Percentiles rank a stretch among this genome's conserved stretches.
phyloP scores from a whole-genome alignment of 2,329 filamentous ascomycete species.

The Penicillium occitanis region DNA sequence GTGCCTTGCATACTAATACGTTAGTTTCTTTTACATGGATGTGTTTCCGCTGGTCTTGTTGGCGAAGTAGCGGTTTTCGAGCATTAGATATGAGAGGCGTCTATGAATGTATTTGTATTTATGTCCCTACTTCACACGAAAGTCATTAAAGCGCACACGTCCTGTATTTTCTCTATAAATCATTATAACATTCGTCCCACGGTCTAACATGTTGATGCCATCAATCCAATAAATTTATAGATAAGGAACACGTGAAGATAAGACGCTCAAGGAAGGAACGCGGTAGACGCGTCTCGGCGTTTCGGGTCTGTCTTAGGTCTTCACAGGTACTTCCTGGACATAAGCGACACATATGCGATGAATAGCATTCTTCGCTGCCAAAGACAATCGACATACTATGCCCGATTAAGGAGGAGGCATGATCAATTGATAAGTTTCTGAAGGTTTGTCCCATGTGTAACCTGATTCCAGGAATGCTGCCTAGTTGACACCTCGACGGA shows the following conservation, averaged over 20 bases:
- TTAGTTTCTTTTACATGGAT: background rate
- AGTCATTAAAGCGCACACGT: background rate
- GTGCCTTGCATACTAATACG: background rate
- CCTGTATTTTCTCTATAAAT: no score
- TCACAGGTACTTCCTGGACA: background rate
- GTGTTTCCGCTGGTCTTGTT: background rate
- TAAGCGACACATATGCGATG: background rate
- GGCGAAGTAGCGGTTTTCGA: background rate
- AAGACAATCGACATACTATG: background rate
- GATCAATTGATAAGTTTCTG: background rate
- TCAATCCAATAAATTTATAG: background rate
- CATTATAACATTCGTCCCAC: background rate
- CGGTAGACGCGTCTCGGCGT: conserved; percentile 1
- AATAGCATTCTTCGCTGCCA: background rate
- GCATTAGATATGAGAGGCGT: conserved; percentile 5
- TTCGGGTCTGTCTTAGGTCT: background rate
- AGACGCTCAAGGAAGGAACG: background rate
- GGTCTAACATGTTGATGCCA: background rate
- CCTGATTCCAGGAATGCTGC: background rate
- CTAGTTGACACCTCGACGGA: background rate
- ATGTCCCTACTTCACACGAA: background rate
- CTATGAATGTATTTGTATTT: background rate
- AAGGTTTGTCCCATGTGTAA: background rate
- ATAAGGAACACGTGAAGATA: background rate
- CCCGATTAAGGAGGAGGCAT: background rate